phyloP scores from a whole-genome alignment of 202 grass and related monocot genomes.

The Carex arenaria region DNA sequence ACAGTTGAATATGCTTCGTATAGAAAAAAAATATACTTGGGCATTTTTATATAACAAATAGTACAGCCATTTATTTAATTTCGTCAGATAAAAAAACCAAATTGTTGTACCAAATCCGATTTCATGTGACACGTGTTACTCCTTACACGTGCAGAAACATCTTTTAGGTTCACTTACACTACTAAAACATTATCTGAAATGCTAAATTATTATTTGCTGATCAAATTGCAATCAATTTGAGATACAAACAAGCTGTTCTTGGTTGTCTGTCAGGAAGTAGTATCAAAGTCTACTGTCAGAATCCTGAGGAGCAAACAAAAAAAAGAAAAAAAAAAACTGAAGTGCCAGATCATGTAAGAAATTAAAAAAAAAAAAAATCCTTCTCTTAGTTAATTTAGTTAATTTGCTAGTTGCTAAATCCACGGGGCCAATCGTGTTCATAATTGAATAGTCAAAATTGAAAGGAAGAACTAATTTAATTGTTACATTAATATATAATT shows the following conservation, averaged over 20 bases:
- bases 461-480: neutral
- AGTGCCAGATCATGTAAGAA: neutral
- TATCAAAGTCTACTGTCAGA: slow-evolving; percentile 12
- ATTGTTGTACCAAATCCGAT: slow-evolving; percentile 14
- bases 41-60: neutral
- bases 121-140: slow-evolving; percentile 20
- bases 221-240: slow-evolving; percentile 25
- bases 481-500: too few relatives aligned
- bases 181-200: slow-evolving; percentile 2
- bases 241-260: slow-evolving; percentile 16
- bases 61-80: neutral
- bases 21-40: neutral
- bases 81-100: too few relatives aligned
- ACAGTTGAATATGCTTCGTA: neutral
- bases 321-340: neutral
- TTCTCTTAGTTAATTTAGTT: neutral
- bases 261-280: slow-evolving; percentile 12
- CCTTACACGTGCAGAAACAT: slow-evolving; percentile 24
- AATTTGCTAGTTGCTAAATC: neutral
- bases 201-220: neutral
- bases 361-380: too few relatives aligned
- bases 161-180: neutral
- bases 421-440: neutral
- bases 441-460: neutral
- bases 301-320: neutral